These are phyloP conservation scores for Chloris gayana DNA, from an alignment of 176 grass and related monocot genomes.

Conservation along the genomic window DNA sequence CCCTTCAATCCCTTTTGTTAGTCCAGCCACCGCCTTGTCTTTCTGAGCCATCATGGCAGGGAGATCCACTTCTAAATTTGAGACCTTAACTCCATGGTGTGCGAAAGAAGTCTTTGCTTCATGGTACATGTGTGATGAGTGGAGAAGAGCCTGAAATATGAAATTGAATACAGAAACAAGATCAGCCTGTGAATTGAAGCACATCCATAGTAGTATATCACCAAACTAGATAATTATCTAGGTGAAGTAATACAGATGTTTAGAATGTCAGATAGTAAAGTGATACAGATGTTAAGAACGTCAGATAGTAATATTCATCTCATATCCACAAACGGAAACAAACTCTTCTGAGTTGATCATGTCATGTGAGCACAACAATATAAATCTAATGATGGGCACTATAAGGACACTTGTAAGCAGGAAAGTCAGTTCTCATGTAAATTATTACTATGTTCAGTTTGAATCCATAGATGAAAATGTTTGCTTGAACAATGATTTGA, in stretches of 20 bases:
- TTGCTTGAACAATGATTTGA: not conserved
- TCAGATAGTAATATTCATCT: not conserved
- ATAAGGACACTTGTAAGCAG: constrained; percentile 6
- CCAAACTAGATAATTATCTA: constrained; percentile 10
- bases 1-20: constrained; percentile 94
- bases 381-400: not conserved
- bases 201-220: not conserved
- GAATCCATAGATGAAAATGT: not conserved
- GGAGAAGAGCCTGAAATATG: constrained; percentile 82
- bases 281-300: constrained; percentile 2
- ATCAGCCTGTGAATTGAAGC: constrained; percentile 26
- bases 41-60: constrained; percentile 97
- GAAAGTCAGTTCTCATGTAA: not conserved
- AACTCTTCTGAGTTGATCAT: not conserved
- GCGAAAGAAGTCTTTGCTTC: constrained; percentile 86
- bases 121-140: constrained; percentile 97
- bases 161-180: not conserved
- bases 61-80: constrained; percentile 84
- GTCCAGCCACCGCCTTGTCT: constrained; percentile 87
- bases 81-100: constrained; percentile 89
- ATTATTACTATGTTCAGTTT: not conserved
- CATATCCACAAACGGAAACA: not conserved
- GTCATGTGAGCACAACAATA: not conserved
- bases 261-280: constrained; percentile 1
- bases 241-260: not conserved